Conservation (phyloP, 2,329 filamentous ascomycete species). For the Hirsutella thompsonii region DNA sequence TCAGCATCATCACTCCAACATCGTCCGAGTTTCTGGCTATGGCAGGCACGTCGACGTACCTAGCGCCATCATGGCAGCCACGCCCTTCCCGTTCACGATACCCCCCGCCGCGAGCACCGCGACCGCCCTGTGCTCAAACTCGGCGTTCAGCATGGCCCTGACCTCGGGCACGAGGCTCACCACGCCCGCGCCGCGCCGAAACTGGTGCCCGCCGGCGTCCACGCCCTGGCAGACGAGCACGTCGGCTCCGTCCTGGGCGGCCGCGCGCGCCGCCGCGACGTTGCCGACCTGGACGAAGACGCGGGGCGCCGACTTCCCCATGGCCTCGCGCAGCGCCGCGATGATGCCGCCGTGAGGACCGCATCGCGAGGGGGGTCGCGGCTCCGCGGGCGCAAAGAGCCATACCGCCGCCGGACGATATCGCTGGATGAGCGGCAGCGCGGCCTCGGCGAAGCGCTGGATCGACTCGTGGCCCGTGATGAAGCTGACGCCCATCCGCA, state of each 20-base stretch:
- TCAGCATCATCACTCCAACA: too few species aligned
- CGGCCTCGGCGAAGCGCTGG: slow-evolving; percentile 25
- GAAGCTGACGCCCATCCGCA: slow-evolving; percentile 45
- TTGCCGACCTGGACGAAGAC: slow-evolving; percentile 52
- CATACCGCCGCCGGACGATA: slow-evolving; percentile 48
- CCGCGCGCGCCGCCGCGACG: slow-evolving; percentile 38
- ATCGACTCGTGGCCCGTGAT: slow-evolving; percentile 37
- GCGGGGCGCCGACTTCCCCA: slow-evolving; percentile 22
- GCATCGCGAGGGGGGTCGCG: slow-evolving; percentile 3
- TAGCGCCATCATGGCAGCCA: slow-evolving; percentile 40
- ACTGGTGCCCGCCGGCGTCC: slow-evolving; percentile 53
- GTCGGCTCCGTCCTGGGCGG: slow-evolving; percentile 35
- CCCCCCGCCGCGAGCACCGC: slow-evolving; percentile 46
- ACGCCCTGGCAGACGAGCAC: slow-evolving; percentile 49
- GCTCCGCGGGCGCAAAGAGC: slow-evolving; percentile 48
- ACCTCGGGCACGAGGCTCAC: slow-evolving; percentile 46
- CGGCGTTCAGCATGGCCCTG: slow-evolving; percentile 26
- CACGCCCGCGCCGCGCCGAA: slow-evolving; percentile 37
- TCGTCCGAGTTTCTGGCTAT: too few species aligned
- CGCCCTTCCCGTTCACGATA: slow-evolving; percentile 41
- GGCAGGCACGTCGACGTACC: slow-evolving; percentile 32
- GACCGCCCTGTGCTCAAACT: slow-evolving; percentile 20
- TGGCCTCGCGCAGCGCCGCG: too few species aligned
- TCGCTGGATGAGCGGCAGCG: slow-evolving; percentile 34
- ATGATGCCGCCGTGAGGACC: slow-evolving; percentile 24